phyloP scores from a whole-genome alignment of 768 basidiomycete genomes.

The Cantharellus cinnabarinus region DNA sequence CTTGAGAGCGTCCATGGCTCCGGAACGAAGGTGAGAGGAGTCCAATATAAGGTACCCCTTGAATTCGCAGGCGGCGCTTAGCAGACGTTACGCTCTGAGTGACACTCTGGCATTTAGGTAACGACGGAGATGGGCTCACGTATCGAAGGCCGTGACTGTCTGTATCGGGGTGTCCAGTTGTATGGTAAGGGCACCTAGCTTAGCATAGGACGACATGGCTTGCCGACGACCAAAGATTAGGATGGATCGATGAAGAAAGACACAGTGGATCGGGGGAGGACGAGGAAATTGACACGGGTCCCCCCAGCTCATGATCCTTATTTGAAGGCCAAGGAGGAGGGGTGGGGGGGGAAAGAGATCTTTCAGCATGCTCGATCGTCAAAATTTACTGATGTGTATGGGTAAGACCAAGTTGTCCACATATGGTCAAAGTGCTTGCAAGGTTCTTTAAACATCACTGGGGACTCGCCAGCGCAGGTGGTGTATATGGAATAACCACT shows the following conservation, averaged over 20 bases:
- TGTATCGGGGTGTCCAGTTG: neutral
- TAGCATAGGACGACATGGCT: neutral
- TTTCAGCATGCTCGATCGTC: too few species aligned
- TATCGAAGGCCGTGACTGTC: neutral
- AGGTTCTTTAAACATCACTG: too few species aligned
- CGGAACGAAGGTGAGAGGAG: neutral
- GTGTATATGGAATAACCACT: too few species aligned
- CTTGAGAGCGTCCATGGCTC: neutral
- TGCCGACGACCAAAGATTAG: neutral
- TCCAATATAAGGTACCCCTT: neutral
- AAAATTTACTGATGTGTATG: too few species aligned
- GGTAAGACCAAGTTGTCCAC: too few species aligned
- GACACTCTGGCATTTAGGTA: neutral
- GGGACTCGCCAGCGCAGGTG: too few species aligned
- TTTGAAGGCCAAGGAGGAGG: too few species aligned
- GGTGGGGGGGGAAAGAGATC: too few species aligned
- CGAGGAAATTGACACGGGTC: too few species aligned
- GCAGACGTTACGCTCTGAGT: neutral
- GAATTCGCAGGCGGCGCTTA: neutral
- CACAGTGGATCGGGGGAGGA: neutral
- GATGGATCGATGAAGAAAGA: slow-evolving; percentile 1
- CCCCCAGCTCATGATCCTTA: too few species aligned
- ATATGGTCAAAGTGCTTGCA: too few species aligned
- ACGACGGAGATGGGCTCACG: neutral
- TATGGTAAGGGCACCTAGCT: neutral